Conservation (phyloP, 148 eudicot genomes). For the Gaultheria prostrata region DNA sequence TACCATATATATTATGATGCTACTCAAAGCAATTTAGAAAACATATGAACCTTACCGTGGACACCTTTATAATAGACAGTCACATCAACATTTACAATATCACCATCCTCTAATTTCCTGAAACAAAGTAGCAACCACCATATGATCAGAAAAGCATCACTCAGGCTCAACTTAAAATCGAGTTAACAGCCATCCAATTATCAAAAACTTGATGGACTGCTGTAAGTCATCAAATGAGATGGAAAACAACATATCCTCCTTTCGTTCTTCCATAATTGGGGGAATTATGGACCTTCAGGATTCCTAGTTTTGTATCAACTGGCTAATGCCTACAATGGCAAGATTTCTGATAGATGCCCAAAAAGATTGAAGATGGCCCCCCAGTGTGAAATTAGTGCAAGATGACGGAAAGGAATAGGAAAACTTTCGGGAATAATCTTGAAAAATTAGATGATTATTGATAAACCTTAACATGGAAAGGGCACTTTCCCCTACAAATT, state of each 20-base stretch:
- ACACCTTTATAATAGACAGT: slow-evolving; percentile 93
- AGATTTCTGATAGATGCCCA: background rate
- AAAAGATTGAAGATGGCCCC: background rate
- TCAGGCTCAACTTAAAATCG: background rate
- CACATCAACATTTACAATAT: slow-evolving; percentile 95
- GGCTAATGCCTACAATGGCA: background rate
- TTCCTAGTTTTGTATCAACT: background rate
- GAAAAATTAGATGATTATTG: background rate
- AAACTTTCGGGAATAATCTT: background rate
- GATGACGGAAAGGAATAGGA: background rate
- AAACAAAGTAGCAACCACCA: slow-evolving; percentile 20
- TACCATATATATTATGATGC: background rate
- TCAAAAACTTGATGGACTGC: background rate
- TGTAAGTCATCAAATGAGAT: background rate
- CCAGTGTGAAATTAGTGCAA: background rate
- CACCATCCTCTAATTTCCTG: slow-evolving; percentile 98
- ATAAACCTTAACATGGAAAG: background rate
- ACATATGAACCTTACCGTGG: slow-evolving; percentile 61
- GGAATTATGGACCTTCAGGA: background rate
- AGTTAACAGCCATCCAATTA: background rate
- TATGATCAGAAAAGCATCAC: slow-evolving; percentile 15
- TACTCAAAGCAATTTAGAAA: background rate
- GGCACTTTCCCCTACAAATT: background rate
- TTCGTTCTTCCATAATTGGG: background rate
- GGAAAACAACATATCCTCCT: background rate